Conservation (phyloP, 768 basidiomycete species). For the Crassisporium funariophilum region DNA sequence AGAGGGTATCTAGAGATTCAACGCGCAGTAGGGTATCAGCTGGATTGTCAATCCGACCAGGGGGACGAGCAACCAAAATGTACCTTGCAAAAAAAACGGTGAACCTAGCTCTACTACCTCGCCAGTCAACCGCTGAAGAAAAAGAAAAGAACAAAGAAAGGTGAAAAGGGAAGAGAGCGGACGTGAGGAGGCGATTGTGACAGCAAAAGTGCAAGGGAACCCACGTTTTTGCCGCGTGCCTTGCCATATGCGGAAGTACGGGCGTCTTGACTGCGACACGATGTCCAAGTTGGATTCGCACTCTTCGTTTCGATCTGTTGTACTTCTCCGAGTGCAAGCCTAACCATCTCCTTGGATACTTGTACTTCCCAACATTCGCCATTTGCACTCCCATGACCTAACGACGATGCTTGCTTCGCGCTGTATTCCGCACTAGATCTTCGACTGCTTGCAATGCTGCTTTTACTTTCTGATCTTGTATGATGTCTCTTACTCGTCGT, state of each 20-base stretch:
- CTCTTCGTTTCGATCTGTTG: constrained; percentile 19
- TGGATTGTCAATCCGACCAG: constrained; percentile 4
- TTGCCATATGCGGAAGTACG: constrained; percentile 34
- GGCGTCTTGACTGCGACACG: constrained; percentile 19
- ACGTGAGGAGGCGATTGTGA: constrained; percentile 27
- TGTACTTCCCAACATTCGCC: constrained; percentile 58
- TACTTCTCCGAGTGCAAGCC: constrained; percentile 43
- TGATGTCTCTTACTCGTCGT: constrained; percentile 19
- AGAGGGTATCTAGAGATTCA: constrained; percentile 29
- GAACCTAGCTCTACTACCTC: constrained; percentile 33
- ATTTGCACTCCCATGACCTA: constrained; percentile 27
- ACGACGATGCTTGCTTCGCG: constrained; percentile 45
- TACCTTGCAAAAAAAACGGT: constrained; percentile 43
- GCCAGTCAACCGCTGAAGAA: constrained; percentile 30
- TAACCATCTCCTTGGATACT: constrained; percentile 57
- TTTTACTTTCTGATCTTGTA: constrained; percentile 34
- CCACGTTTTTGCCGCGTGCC: constrained; percentile 45
- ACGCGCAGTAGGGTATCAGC: constrained; percentile 5
- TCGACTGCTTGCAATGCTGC: constrained; percentile 38
- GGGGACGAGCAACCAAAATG: constrained; percentile 9
- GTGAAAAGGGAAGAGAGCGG: constrained; percentile 30
- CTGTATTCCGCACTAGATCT: constrained; percentile 62
- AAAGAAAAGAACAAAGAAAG: constrained; percentile 23
- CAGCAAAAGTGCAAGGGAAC: constrained; percentile 25
- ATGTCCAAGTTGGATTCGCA: constrained; percentile 14